A percentile compares a stretch with the other conserved stretches of the same genome.
Conservation (phyloP, 805 yeast genomes). For the Saccharomycopsis sp. region DNA sequence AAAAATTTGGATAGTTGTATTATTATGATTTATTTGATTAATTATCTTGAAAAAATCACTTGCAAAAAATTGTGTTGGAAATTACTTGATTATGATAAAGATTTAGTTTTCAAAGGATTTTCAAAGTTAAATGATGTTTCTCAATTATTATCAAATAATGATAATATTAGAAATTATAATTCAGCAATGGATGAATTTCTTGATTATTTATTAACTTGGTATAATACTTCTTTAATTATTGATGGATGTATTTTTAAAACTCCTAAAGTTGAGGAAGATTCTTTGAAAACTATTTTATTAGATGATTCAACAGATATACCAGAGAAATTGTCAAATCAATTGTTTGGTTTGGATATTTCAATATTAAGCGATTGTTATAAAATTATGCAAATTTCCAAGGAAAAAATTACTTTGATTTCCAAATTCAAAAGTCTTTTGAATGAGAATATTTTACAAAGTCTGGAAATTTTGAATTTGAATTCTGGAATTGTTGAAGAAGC, state of each 20-base stretch:
- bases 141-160: background rate
- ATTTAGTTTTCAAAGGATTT: constrained; percentile 1
- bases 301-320: background rate
- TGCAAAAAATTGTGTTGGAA: constrained; percentile 8
- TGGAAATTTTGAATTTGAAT: constrained; percentile 7
- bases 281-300: background rate
- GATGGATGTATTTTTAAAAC: constrained; percentile 6
- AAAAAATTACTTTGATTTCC: constrained; percentile 6
- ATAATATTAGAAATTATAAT: too few relatives aligned
- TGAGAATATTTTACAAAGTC: background rate
- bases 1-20: background rate
- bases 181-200: constrained; percentile 2
- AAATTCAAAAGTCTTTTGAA: background rate
- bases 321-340: background rate
- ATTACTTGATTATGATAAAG: constrained; percentile 4
- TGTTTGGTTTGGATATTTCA: constrained; percentile 4
- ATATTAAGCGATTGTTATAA: constrained; percentile 5
- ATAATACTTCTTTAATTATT: constrained; percentile 1
- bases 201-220: constrained; percentile 5
- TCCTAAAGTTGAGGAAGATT: constrained; percentile 8
- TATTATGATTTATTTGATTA: constrained; percentile 4
- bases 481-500: constrained; percentile 7
- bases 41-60: constrained; percentile 12
- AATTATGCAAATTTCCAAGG: constrained; percentile 8
- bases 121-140: background rate